A percentile compares a stretch with the other conserved stretches of the same genome.
Evolutionary conservation across 257 asterid species (phyloP).

Genomic region (Fraxinus quadrangulata): DNA sequence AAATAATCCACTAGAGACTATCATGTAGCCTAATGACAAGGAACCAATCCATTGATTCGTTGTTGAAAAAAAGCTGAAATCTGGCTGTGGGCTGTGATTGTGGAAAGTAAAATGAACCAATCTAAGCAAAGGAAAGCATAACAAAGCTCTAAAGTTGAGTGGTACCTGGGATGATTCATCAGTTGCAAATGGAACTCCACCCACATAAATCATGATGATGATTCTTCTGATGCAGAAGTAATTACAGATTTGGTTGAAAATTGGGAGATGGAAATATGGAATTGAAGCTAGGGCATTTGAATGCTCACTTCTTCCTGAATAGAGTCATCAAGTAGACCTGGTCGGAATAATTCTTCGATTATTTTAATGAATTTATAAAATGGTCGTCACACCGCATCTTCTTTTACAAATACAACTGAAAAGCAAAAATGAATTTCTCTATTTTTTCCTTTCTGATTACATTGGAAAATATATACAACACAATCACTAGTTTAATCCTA

Average conservation of each 20-base stretch:
- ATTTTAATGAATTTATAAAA: too few relatives aligned
- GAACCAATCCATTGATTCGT: neutral
- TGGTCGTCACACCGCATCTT: too few relatives aligned
- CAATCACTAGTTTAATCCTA: too few relatives aligned
- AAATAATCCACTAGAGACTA: slow-evolving; percentile 16
- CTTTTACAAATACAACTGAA: too few relatives aligned
- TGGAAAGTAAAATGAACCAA: neutral
- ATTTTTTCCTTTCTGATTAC: too few relatives aligned
- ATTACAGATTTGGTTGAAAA: neutral
- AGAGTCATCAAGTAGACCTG: too few relatives aligned
- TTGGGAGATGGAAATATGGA: neutral
- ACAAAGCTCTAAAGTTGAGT: neutral
- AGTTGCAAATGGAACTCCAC: slow-evolving; percentile 49
- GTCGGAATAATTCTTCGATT: too few relatives aligned
- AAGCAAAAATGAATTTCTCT: too few relatives aligned
- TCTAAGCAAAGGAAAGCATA: neutral
- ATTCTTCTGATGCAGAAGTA: neutral
- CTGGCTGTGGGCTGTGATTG: neutral
- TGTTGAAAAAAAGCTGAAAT: neutral
- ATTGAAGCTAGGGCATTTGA: neutral
- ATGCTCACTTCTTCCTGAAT: neutral
- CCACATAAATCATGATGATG: slow-evolving; percentile 65
- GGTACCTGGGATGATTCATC: slow-evolving; percentile 55
- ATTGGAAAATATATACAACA: too few relatives aligned
- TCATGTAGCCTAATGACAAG: neutral